Base-by-base conservation (phyloP, 106 monocot genomes). In the Dioscorea zingiberensis region DNA sequence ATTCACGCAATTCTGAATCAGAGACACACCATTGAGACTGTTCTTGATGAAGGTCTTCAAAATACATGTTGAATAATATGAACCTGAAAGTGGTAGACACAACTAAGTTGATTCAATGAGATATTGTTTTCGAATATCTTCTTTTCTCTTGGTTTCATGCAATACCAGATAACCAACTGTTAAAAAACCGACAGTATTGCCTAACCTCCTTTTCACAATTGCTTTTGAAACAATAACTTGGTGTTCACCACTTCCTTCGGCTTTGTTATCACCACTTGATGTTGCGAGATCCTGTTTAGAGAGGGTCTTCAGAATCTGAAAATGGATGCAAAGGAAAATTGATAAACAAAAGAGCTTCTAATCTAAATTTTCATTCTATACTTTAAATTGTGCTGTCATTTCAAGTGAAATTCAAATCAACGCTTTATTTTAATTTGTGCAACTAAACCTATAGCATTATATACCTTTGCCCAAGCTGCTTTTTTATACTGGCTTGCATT, bases 21-120 rank as follows among this genome's bases (percentile, higher is more conserved):
- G 87, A 87, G 14, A 92, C 84, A 0, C 76, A 70, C 91, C 91
- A 87, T 55, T 84, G 84, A 23, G 84, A 81, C 44, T 92, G 87
- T 44, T 74, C 73, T 62, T 87, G 84, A 70, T 81, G 78, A 24
- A 92, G 73, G 64, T 92, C 91, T 54, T 87, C 91, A 71, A 92
- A 87, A 19, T 84, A 84, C n/a, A 74, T 48, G 55, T 84, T 87
- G 77, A 92, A 92, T 30, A 81, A 78, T 60, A 69, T 87, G 30
- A 87, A 82, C 68, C 91, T 92, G 74, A 65, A 21, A 21, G 14
- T 3, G 32, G 8, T 11, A 59, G 10, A 14, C 26, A 27, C 30
- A 18, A 21, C 11, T 71, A 19, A 70, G 7, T 55, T 47, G 9
- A 24, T 8, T 7, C 25, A 63, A 38, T 38, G 38, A 38, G 6